phyloP scores from a whole-genome alignment of 257 asterid species.

The Ligustrum vulgare region DNA sequence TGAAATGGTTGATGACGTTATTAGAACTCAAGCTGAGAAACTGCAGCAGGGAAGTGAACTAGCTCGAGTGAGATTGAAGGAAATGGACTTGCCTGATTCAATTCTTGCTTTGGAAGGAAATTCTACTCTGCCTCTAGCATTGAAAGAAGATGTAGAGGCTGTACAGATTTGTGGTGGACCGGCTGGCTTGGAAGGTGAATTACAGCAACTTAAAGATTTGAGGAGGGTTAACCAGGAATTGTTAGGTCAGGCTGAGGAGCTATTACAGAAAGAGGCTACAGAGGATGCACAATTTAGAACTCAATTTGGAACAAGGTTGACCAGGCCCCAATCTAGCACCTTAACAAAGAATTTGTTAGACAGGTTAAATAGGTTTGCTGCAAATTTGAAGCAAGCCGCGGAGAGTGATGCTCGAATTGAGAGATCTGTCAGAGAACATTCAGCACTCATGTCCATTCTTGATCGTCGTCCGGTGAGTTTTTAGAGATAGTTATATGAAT shows the following conservation, averaged over 20 bases:
- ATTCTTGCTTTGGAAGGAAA: constrained; percentile 90
- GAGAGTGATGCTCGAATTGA: constrained; percentile 96
- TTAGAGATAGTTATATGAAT: constrained; percentile 19
- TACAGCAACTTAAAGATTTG: constrained; percentile 87
- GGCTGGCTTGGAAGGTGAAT: constrained; percentile 84
- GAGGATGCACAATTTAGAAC: constrained; percentile 93
- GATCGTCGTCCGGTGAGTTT: constrained; percentile 80
- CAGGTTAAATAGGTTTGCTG: constrained; percentile 87
- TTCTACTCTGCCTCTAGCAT: constrained; percentile 52
- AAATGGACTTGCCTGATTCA: constrained; percentile 96
- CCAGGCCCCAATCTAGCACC: constrained; percentile 95
- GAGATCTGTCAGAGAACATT: constrained; percentile 88
- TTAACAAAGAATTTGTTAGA: constrained; percentile 84
- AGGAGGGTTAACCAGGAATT: constrained; percentile 92
- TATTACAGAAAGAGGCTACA: constrained; percentile 80
- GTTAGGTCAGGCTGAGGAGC: constrained; percentile 88
- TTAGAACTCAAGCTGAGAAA: constrained; percentile 93
- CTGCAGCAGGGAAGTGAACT: constrained; percentile 98
- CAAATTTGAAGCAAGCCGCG: constrained; percentile 88
- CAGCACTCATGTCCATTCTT: constrained; percentile 85
- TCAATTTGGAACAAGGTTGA: constrained; percentile 94
- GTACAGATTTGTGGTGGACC: constrained; percentile 97
- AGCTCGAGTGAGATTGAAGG: constrained; percentile 92
- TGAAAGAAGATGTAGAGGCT: constrained; percentile 88
- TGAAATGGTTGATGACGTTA: constrained; percentile 90